Conservation (phyloP, 1,284 basidiomycete genomes). For the Microbotryum saponariae region DNA sequence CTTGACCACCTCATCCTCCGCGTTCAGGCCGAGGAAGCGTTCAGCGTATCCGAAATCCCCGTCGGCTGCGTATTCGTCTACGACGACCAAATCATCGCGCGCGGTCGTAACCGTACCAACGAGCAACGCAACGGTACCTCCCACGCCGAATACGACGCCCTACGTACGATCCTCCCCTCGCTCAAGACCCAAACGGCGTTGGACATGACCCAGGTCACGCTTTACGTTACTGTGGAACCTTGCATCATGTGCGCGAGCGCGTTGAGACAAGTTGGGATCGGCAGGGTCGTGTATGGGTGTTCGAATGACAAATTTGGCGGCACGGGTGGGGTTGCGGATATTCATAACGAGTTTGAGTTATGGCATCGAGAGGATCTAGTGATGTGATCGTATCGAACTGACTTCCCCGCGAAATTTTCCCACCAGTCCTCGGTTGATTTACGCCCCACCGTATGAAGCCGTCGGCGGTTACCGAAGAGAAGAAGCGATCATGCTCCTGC, state of each 20-base stretch:
- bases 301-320: constrained; percentile 96
- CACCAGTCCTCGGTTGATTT: constrained; percentile 34
- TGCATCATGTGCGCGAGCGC: constrained; percentile 99
- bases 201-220: constrained; percentile 50
- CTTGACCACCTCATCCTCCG: neutral
- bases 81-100: constrained; percentile 64
- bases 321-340: constrained; percentile 86
- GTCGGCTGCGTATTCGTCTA: constrained; percentile 95
- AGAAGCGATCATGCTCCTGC: constrained; percentile 89
- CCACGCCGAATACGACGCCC: constrained; percentile 96
- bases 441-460: constrained; percentile 67
- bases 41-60: constrained; percentile 79
- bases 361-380: neutral
- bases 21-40: constrained; percentile 58
- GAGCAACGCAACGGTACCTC: constrained; percentile 89
- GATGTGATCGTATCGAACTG: neutral
- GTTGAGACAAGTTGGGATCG: constrained; percentile 84
- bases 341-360: constrained; percentile 65
- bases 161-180: constrained; percentile 71
- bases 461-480: constrained; percentile 77
- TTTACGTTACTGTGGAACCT: constrained; percentile 98
- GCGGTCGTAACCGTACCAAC: constrained; percentile 87
- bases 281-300: constrained; percentile 85
- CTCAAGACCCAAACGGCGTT: constrained; percentile 11
- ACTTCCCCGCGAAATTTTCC: neutral